These are phyloP conservation scores for Ogataea paradorogensis DNA, from an alignment of 805 yeast species.

Conservation along the genomic window DNA sequence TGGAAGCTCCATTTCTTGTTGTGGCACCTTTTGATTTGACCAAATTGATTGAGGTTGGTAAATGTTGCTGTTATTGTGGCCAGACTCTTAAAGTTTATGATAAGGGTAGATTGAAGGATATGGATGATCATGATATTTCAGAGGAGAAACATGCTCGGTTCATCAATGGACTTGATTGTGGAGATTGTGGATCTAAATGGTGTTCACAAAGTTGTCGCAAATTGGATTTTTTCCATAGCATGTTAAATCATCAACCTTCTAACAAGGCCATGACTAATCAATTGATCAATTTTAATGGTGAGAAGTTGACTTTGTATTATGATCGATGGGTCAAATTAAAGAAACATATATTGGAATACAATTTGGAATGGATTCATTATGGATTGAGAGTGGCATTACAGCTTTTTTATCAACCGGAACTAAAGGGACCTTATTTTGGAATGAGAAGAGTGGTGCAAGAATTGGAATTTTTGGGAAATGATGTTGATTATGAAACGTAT, in stretches of 20 bases:
- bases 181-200: slow-evolving; percentile 30
- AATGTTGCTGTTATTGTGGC: slow-evolving; percentile 34
- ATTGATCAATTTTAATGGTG: slow-evolving; percentile 11
- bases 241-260: slow-evolving; percentile 29
- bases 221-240: slow-evolving; percentile 26
- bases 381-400: slow-evolving; percentile 22
- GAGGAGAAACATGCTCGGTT: slow-evolving; percentile 29
- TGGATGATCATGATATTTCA: slow-evolving; percentile 10
- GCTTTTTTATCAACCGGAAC: slow-evolving; percentile 19
- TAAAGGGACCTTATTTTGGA: slow-evolving; percentile 18
- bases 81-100: slow-evolving; percentile 32
- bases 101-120: slow-evolving; percentile 28
- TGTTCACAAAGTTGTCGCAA: slow-evolving; percentile 30
- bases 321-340: slow-evolving; percentile 25
- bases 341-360: slow-evolving; percentile 9
- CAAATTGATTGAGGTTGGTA: slow-evolving; percentile 29
- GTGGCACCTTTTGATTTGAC: slow-evolving; percentile 26
- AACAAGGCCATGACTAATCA: slow-evolving; percentile 29
- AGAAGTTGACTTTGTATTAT: slow-evolving; percentile 20
- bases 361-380: slow-evolving; percentile 21
- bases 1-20: slow-evolving; percentile 32
- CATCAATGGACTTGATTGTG: slow-evolving; percentile 32
- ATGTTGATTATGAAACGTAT: slow-evolving; percentile 10
- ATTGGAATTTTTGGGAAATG: slow-evolving; percentile 6
- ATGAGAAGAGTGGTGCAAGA: slow-evolving; percentile 15